phyloP scores from a whole-genome alignment of 1,139 yeast genomes.

The Scheffersomyces segobiensis region DNA sequence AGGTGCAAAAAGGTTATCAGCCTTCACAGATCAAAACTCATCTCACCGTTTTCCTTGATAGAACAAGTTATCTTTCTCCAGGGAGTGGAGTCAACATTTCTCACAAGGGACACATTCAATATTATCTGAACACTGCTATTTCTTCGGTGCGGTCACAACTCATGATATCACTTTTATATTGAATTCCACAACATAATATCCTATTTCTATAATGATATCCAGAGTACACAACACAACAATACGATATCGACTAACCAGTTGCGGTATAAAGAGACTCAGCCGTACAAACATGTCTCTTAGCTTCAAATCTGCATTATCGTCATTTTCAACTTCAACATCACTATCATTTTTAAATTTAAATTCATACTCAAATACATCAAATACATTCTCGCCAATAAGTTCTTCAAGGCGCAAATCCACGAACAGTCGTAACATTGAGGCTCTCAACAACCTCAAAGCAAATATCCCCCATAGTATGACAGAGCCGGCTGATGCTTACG shows the following conservation, averaged over 20 bases:
- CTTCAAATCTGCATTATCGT: no score
- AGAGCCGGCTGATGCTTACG: not conserved
- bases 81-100: not conserved
- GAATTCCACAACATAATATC: not conserved
- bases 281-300: not conserved
- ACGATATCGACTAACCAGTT: not conserved
- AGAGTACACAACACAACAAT: not conserved
- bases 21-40: not conserved
- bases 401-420: constrained; percentile 1
- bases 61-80: not conserved
- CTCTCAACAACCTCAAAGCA: not conserved
- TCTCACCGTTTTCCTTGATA: not conserved
- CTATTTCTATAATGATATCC: not conserved
- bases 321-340: not conserved
- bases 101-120: not conserved
- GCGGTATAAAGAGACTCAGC: not conserved
- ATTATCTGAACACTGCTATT: not conserved
- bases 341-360: not conserved
- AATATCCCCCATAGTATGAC: constrained; percentile 2
- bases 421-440: not conserved
- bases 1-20: not conserved
- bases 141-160: not conserved
- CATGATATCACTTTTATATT: not conserved
- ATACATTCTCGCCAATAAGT: not conserved
- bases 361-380: not conserved